Percentiles rank a stretch among this genome's conserved stretches.
Evolutionary conservation across 345 rosid species (phyloP).

Genomic region (Clausena lansium): DNA sequence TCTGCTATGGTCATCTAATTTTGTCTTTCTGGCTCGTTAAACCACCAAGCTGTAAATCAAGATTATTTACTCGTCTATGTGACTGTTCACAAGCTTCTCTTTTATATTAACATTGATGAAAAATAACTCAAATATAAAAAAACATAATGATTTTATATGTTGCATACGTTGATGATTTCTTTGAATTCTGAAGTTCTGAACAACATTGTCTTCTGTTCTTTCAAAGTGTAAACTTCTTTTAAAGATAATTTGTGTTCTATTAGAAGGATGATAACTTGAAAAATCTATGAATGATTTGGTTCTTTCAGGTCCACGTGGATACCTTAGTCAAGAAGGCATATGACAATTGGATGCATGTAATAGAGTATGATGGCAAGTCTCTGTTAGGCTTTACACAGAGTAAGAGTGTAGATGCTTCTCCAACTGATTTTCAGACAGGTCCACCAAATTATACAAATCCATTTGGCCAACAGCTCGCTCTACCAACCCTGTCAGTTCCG

Average conservation of each 20-base stretch:
- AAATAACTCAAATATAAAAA: not conserved
- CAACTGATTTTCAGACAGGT: conserved; percentile 29
- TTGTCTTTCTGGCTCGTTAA: not conserved
- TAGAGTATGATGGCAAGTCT: conserved; percentile 88
- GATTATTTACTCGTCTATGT: not conserved
- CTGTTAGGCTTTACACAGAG: conserved; percentile 51
- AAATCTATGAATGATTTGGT: conserved; percentile 3
- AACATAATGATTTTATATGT: not conserved
- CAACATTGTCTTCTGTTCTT: not conserved
- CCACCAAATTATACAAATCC: conserved; percentile 40
- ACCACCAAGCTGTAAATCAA: not conserved
- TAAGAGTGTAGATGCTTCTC: conserved; percentile 31
- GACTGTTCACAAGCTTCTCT: not conserved
- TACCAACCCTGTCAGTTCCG: conserved; percentile 44
- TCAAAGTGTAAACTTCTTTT: not conserved
- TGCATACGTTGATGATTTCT: not conserved
- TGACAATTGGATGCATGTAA: conserved; percentile 91
- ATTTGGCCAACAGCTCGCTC: conserved; percentile 36
- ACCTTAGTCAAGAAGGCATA: conserved; percentile 89
- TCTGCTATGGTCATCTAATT: not conserved
- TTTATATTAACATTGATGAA: not conserved
- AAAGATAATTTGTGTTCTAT: not conserved
- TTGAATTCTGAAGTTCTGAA: not conserved
- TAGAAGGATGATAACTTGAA: not conserved
- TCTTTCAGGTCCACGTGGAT: conserved; percentile 70